A percentile compares a stretch with the other conserved stretches of the same genome.
Evolutionary conservation across 345 rosid genomes (phyloP).

Genomic region (Salix udensis): DNA sequence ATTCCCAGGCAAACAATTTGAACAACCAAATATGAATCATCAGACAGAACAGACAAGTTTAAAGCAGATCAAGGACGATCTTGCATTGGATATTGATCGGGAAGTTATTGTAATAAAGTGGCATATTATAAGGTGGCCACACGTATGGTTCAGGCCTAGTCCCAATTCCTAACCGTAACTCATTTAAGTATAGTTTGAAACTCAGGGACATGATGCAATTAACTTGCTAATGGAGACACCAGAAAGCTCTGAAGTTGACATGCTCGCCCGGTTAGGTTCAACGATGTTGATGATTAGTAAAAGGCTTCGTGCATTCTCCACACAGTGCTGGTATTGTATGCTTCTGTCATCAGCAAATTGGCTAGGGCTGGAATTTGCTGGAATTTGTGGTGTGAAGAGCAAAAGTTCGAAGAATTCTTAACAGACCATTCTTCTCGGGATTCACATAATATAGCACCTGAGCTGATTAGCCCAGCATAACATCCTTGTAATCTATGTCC

Average conservation of each 20-base stretch:
- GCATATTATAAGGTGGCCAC: neutral
- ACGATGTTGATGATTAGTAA: conserved; percentile 17
- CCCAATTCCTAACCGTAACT: neutral
- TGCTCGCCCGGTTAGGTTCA: conserved; percentile 25
- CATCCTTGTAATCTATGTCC: conserved; percentile 12
- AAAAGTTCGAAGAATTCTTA: conserved; percentile 7
- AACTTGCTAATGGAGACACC: conserved; percentile 24
- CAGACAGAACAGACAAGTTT: neutral
- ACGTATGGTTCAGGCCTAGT: neutral
- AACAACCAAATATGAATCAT: neutral
- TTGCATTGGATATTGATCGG: neutral
- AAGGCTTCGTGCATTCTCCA: conserved; percentile 26
- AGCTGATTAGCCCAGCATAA: neutral
- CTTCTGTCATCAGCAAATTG: conserved; percentile 27
- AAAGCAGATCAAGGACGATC: neutral
- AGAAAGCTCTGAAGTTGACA: conserved; percentile 22
- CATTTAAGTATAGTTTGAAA: neutral
- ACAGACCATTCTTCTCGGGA: neutral
- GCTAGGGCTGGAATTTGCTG: neutral
- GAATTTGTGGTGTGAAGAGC: conserved; percentile 7
- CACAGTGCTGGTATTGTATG: conserved; percentile 6
- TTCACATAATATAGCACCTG: neutral
- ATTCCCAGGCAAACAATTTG: neutral
- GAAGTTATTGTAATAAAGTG: neutral
- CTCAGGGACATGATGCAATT: neutral